Percentiles rank a stretch among this genome's conserved stretches.
Evolutionary conservation across 208 protist genomes (phyloP).

Genomic region (Acanthamoeba polyphaga): DNA sequence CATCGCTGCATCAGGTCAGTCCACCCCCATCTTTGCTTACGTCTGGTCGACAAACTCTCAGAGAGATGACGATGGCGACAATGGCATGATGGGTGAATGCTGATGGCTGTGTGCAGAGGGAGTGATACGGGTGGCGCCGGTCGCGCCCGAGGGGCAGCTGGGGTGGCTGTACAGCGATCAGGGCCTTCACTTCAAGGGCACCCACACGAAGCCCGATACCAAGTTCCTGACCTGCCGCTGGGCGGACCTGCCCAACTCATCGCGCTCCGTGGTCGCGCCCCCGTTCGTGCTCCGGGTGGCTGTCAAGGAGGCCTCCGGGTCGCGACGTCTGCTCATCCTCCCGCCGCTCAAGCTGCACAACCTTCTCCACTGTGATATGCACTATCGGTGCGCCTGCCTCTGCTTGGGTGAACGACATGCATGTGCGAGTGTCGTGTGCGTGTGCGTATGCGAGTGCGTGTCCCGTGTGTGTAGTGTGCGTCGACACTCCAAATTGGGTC

Average conservation of each 20-base stretch:
- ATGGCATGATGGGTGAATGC: not conserved
- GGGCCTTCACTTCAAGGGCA: not conserved
- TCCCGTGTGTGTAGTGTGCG: not conserved
- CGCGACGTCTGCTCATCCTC: slow-evolving; percentile 2
- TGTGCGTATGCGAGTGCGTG: not conserved
- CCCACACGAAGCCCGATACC: not conserved
- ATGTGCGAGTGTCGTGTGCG: not conserved
- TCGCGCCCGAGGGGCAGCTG: not conserved
- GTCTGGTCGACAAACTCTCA: not conserved
- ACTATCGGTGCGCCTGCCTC: not conserved
- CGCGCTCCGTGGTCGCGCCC: not conserved
- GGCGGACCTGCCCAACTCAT: not conserved
- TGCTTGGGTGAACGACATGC: not conserved
- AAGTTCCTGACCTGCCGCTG: slow-evolving; percentile 29
- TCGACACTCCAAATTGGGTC: not conserved
- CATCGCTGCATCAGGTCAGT: not conserved
- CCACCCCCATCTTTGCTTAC: not conserved
- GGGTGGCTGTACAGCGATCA: slow-evolving; percentile 18
- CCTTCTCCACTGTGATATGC: not conserved
- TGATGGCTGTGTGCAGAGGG: not conserved
- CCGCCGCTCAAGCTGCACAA: slow-evolving; percentile 16
- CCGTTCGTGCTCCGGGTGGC: not conserved
- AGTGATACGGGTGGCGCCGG: not conserved
- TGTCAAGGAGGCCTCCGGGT: slow-evolving; percentile 20
- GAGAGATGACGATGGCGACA: not conserved